Conservation (phyloP, 2,329 filamentous ascomycete species). For the Claviceps fusiformis region DNA sequence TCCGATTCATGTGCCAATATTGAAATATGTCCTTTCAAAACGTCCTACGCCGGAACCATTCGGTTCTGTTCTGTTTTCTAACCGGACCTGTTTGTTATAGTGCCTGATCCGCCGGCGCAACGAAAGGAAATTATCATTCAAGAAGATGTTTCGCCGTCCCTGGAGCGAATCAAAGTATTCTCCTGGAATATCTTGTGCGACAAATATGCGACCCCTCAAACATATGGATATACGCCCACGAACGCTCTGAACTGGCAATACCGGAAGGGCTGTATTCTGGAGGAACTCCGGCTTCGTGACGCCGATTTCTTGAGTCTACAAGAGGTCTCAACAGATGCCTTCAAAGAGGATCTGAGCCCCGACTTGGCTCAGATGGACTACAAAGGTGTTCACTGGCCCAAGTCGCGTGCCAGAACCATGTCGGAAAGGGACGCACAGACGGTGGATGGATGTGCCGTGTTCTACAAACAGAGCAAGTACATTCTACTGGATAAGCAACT, state of each 20-base stretch:
- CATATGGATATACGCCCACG: conserved; percentile 84
- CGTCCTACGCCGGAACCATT: no score
- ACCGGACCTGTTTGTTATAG: conserved; percentile 30
- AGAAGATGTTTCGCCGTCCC: conserved; percentile 42
- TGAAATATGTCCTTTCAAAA: neutral
- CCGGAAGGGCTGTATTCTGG: conserved; percentile 67
- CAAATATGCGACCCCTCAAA: conserved; percentile 70
- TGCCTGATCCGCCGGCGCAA: conserved; percentile 61
- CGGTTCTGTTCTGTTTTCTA: neutral
- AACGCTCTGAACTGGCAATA: conserved; percentile 77
- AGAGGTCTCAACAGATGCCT: conserved; percentile 84
- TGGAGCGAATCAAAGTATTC: conserved; percentile 69
- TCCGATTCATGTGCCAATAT: conserved; percentile 5
- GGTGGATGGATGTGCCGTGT: conserved; percentile 95
- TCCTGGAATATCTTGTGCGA: conserved; percentile 96
- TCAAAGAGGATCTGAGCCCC: conserved; percentile 82
- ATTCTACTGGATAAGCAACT: conserved; percentile 88
- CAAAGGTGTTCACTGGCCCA: conserved; percentile 87
- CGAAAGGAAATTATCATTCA: conserved; percentile 70
- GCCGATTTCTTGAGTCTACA: conserved; percentile 89
- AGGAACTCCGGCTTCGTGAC: conserved; percentile 64
- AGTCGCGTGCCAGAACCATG: conserved; percentile 84
- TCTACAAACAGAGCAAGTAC: conserved; percentile 92
- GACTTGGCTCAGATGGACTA: conserved; percentile 77
- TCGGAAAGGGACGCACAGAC: conserved; percentile 70